phyloP scores from a whole-genome alignment of 2,329 filamentous ascomycete genomes.

The Fusarium multiceps region DNA sequence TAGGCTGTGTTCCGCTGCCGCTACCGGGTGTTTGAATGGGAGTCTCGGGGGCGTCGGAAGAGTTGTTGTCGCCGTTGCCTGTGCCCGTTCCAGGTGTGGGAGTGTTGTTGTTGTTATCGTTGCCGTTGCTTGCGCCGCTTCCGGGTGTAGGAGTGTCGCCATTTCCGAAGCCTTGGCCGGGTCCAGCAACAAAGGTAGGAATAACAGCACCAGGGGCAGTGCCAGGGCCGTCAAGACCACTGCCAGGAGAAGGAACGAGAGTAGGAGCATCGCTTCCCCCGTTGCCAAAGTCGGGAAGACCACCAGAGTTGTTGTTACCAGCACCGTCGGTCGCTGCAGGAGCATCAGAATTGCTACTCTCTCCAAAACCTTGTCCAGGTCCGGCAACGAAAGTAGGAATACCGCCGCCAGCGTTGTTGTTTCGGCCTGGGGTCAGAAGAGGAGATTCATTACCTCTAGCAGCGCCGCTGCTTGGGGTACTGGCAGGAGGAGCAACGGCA shows the following conservation, averaged over 20 bases:
- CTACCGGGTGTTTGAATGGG: slow-evolving; percentile 18
- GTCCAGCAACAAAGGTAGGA: slow-evolving; percentile 25
- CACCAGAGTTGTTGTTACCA: not conserved
- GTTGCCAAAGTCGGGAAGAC: slow-evolving; percentile 7
- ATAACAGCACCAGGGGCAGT: slow-evolving; percentile 11
- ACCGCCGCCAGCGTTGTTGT: slow-evolving; percentile 4
- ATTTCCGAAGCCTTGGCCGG: slow-evolving; percentile 20
- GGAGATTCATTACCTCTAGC: not conserved
- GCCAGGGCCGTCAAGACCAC: slow-evolving; percentile 20
- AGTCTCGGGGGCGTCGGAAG: not conserved
- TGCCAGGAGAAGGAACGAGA: slow-evolving; percentile 25
- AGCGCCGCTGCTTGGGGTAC: slow-evolving; percentile 7
- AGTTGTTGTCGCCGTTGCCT: slow-evolving; percentile 6
- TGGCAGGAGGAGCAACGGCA: not conserved
- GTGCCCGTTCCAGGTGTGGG: slow-evolving; percentile 2
- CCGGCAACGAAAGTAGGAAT: slow-evolving; percentile 20
- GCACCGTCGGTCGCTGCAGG: not conserved
- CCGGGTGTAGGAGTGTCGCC: not conserved
- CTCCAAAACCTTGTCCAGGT: slow-evolving; percentile 22
- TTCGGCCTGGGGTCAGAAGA: slow-evolving; percentile 12
- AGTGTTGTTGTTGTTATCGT: not conserved
- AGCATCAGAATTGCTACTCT: not conserved
- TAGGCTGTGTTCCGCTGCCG: not conserved
- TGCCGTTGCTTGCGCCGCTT: slow-evolving; percentile 9
- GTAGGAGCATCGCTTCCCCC: slow-evolving; percentile 20